A percentile compares a stretch with the other conserved stretches of the same genome.
These are phyloP conservation scores for Cryptosporidium viatorum DNA, from an alignment of 169 alveolate species.

Conservation along the genomic window DNA sequence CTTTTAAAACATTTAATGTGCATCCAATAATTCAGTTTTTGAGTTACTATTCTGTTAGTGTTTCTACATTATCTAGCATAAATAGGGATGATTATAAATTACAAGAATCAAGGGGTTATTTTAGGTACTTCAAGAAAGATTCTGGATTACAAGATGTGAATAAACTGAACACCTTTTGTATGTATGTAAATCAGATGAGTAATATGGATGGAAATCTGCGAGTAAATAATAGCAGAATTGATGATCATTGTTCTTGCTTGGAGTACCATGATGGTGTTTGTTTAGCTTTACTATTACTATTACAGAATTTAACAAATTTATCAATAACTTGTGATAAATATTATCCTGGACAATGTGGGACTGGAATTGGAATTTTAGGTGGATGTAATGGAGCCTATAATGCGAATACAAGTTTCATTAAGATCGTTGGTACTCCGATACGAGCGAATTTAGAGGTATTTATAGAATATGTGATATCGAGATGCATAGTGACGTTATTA, in stretches of 20 bases:
- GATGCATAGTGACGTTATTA: constrained; percentile 33
- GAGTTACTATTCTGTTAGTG: constrained; percentile 12
- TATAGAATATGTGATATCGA: constrained; percentile 42
- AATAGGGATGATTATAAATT: constrained; percentile 1
- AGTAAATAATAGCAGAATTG: background rate
- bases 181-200: constrained; percentile 29
- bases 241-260: constrained; percentile 31
- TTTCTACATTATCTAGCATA: background rate
- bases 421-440: constrained; percentile 12
- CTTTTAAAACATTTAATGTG: constrained; percentile 7
- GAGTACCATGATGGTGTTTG: constrained; percentile 62
- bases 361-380: background rate
- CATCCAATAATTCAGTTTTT: constrained; percentile 51
- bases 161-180: constrained; percentile 17
- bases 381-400: background rate
- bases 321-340: background rate
- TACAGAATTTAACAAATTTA: constrained; percentile 15
- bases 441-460: constrained; percentile 9
- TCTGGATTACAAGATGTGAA: constrained; percentile 18
- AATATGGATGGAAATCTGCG: background rate
- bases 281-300: background rate
- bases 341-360: background rate
- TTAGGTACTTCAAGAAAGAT: constrained; percentile 8
- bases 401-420: background rate
- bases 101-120: background rate